phyloP scores from a whole-genome alignment of 1,139 yeast species.

The Kurtzmaniella quercitrusa region DNA sequence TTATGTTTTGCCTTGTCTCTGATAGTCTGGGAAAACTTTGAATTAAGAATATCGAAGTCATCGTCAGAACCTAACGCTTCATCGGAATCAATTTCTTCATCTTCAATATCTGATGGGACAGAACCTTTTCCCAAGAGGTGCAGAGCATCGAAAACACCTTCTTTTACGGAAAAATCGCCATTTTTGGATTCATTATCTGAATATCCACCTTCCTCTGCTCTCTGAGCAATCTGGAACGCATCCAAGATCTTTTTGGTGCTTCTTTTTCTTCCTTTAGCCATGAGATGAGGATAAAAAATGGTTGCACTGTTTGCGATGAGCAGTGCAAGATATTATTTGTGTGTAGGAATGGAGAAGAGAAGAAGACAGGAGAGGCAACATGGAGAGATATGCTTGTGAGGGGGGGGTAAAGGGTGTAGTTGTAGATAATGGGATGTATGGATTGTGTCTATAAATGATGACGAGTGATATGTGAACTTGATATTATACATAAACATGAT shows the following conservation, averaged over 20 bases:
- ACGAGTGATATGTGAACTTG: not conserved
- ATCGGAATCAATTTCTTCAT: conserved; percentile 73
- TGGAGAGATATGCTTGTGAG: too few species aligned
- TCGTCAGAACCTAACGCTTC: conserved; percentile 76
- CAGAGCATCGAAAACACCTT: conserved; percentile 44
- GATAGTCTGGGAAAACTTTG: conserved; percentile 64
- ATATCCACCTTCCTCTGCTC: conserved; percentile 27
- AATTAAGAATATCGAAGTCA: conserved; percentile 62
- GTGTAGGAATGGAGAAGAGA: conserved; percentile 14
- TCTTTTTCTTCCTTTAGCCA: conserved; percentile 14
- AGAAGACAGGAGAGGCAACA: too few species aligned
- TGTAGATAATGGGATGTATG: too few species aligned
- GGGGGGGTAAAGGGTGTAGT: too few species aligned
- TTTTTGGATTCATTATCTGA: conserved; percentile 15
- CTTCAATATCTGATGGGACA: conserved; percentile 26
- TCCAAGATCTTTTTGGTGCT: conserved; percentile 36
- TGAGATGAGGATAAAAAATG: not conserved
- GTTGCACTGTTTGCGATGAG: conserved; percentile 1
- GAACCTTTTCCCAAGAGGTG: conserved; percentile 21
- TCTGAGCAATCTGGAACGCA: conserved; percentile 46
- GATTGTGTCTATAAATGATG: not conserved
- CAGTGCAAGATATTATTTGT: conserved; percentile 16
- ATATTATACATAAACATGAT: too few species aligned
- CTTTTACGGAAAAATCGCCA: conserved; percentile 23
- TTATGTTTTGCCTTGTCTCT: conserved; percentile 49